Conservation (phyloP, 305 asterid species). For the Plantago coronopus region DNA sequence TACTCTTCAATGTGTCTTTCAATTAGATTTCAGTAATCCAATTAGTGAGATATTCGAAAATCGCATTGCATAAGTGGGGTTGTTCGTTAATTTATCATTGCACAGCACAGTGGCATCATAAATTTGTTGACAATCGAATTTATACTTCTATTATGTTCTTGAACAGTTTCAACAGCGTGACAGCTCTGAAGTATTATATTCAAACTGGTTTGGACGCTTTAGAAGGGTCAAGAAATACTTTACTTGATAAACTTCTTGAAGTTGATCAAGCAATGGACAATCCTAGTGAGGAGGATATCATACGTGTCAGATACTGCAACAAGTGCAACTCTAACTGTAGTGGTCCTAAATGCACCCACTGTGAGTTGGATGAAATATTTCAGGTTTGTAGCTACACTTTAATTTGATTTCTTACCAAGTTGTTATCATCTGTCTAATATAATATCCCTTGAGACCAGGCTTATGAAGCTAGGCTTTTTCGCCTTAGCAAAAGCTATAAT, state of each 20-base stretch:
- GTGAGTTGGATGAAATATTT: conserved; percentile 92
- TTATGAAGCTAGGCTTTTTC: conserved; percentile 94
- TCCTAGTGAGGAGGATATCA: conserved; percentile 78
- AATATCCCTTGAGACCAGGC: conserved; percentile 41
- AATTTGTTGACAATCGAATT: conserved; percentile 17
- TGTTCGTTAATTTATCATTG: conserved; percentile 4
- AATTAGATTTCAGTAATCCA: not conserved
- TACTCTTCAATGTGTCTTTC: not conserved
- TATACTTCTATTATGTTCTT: conserved; percentile 25
- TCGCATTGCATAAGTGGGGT: not conserved
- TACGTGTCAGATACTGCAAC: conserved; percentile 77
- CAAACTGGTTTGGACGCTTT: conserved; percentile 86
- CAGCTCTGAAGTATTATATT: conserved; percentile 62
- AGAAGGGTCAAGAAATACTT: conserved; percentile 67
- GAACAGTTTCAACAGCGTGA: conserved; percentile 75
- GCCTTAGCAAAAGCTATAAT: conserved; percentile 63
- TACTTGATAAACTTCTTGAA: conserved; percentile 72
- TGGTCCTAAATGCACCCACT: conserved; percentile 82
- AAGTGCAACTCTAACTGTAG: conserved; percentile 66
- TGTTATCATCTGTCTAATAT: conserved; percentile 17
- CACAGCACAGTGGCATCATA: conserved; percentile 12
- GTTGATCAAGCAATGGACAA: conserved; percentile 78
- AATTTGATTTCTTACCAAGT: conserved; percentile 13
- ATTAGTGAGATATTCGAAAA: not conserved
- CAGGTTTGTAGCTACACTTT: conserved; percentile 51